Evolutionary conservation across 257 asterid species (phyloP).

Genomic region (Solanum tarapatanum): DNA sequence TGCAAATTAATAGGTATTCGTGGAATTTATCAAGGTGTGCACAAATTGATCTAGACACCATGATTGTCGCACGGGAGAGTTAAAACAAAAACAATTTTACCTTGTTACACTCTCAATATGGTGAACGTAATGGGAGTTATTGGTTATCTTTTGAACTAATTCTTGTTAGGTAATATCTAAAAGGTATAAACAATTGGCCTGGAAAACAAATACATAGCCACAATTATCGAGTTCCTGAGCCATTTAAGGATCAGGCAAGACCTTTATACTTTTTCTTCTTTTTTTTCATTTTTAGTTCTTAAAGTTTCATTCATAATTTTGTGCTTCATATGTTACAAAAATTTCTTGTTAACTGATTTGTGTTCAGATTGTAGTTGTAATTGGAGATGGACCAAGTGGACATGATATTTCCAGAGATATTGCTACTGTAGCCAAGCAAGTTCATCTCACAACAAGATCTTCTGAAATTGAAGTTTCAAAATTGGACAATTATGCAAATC

Average conservation of each 20-base stretch:
- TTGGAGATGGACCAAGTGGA: constrained; percentile 54
- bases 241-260: constrained; percentile 36
- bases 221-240: constrained; percentile 48
- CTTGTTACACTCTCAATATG: background rate
- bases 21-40: too few species aligned
- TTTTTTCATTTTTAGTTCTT: background rate
- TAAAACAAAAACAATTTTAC: too few species aligned
- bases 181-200: constrained; percentile 55
- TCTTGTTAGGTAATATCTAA: background rate
- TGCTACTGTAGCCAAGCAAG: constrained; percentile 35
- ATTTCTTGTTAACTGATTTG: background rate
- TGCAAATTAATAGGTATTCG: too few species aligned
- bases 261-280: background rate
- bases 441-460: constrained; percentile 48
- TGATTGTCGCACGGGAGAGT: too few species aligned
- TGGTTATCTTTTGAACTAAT: background rate
- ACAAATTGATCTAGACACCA: too few species aligned
- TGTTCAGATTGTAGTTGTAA: constrained; percentile 52
- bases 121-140: background rate
- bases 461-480: constrained; percentile 12
- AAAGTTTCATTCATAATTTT: background rate
- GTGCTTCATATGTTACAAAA: background rate
- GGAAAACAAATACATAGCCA: constrained; percentile 60
- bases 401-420: constrained; percentile 44
- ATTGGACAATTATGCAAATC: constrained; percentile 6